A percentile compares a stretch with the other conserved stretches of the same genome.
These are phyloP conservation scores for Oxyria digyna DNA, from an alignment of 148 eudicot species.

Conservation along the genomic window DNA sequence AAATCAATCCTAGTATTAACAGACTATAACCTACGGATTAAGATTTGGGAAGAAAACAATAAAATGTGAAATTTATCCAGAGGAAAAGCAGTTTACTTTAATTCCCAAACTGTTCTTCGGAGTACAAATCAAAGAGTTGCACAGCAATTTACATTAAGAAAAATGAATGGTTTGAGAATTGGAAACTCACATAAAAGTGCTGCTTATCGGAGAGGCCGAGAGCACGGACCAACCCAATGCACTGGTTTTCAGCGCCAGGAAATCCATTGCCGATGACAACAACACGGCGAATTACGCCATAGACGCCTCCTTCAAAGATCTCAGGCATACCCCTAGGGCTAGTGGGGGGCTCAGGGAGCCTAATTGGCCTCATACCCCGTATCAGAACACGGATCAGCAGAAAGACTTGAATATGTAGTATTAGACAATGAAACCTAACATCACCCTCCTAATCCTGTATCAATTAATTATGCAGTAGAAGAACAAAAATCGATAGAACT, in stretches of 20 bases:
- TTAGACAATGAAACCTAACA: not conserved
- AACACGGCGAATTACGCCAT: constrained; percentile 74
- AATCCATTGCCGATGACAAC: constrained; percentile 84
- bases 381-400: not conserved
- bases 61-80: not conserved
- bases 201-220: constrained; percentile 80
- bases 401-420: not conserved
- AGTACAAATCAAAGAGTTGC: not conserved
- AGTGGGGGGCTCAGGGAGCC: constrained; percentile 82
- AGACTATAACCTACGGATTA: not conserved
- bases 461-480: not conserved
- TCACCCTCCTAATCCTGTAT: not conserved
- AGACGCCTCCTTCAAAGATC: constrained; percentile 77
- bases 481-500: not conserved
- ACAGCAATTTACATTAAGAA: not conserved
- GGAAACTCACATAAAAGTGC: constrained; percentile 48
- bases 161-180: not conserved
- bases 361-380: constrained; percentile 67
- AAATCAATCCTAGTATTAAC: not conserved
- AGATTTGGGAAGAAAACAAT: not conserved
- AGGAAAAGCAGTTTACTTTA: not conserved
- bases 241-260: constrained; percentile 80
- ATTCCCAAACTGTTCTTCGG: not conserved
- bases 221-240: constrained; percentile 80
- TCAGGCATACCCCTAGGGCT: constrained; percentile 73